Base-by-base conservation (phyloP, 768 basidiomycete species). In the Suillus paluster region DNA sequence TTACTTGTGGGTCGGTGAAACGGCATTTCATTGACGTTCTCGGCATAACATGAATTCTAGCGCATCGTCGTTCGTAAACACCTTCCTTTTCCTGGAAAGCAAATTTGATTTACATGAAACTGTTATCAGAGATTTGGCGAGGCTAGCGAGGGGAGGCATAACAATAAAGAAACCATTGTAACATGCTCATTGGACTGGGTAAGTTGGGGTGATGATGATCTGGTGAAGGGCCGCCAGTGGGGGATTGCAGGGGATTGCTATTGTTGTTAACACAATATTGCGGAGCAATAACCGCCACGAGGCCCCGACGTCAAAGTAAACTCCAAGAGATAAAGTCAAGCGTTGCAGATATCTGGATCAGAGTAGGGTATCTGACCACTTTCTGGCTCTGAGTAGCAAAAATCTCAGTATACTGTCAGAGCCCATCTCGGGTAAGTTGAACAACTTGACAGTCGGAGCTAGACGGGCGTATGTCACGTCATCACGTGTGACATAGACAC, bases 31-130 rank as follows among this genome's bases (percentile, higher is more conserved):
- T 39, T 58, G 11, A 17, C 15, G 19, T 54, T 66, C 62, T 73
- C 67, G 68, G 57, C 55, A 59, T 61, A 41, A 46, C 58, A 56
- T 61, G 44, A 60, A 59, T 62, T 54, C 63, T 63, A 64, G 67
- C 61, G 44, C 46, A 60, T 38, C 36, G 33, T 66, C 42, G 71
- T 76, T 75, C 75, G 67, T 76, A 74, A 74, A 74, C 5, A 61
- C 64, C 56, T 73, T 58, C 73, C 73, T 67, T 57, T 68, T 71
- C 53, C 54, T 58, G 73, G 64, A 57, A 53, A 57, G 39, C 36
- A 21, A 59, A 56, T 57, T 27, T 33, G 34, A 33, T 30, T 49
- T 19, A 27, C 2, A 23, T 11, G 21, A 41, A 14, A 14, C 15
- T 41, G 6, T 17, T 17, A 14, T 38, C 12, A 38, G 11, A 23